Evolutionary conservation across 345 rosid species (phyloP).

Genomic region (Camelina laxa): DNA sequence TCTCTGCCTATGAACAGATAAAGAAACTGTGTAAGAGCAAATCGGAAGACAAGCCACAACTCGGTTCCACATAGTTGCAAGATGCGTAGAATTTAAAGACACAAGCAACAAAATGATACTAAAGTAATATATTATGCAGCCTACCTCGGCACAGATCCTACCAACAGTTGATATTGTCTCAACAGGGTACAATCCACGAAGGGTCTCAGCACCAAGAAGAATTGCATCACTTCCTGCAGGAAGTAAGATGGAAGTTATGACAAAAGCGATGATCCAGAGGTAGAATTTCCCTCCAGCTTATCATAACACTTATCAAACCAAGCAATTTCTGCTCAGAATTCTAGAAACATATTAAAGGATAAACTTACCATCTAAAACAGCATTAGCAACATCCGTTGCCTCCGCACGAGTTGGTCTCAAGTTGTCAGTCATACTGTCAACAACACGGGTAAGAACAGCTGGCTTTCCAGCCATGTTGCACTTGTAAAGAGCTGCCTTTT

Average conservation of each 20-base stretch:
- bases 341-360: not conserved
- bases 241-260: conserved; percentile 26
- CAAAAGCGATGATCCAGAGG: conserved; percentile 2
- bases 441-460: conserved; percentile 86
- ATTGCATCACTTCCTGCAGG: conserved; percentile 87
- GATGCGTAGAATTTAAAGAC: not conserved
- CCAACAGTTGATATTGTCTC: conserved; percentile 85
- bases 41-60: conserved; percentile 1
- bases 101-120: not conserved
- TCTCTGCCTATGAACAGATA: conserved; percentile 72
- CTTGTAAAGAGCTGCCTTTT: conserved; percentile 85
- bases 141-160: conserved; percentile 90
- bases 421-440: conserved; percentile 98
- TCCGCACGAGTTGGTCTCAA: conserved; percentile 99
- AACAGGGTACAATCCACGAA: conserved; percentile 91
- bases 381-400: conserved; percentile 99
- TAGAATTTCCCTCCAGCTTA: conserved; percentile 5
- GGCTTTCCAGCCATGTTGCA: conserved; percentile 99
- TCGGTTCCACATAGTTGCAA: conserved; percentile 5
- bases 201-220: conserved; percentile 96
- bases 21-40: conserved; percentile 10
- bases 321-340: conserved; percentile 19
- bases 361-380: conserved; percentile 84
- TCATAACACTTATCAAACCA: conserved; percentile 5
- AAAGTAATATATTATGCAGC: not conserved